Conservation (phyloP, 108 stramenopile species). For the Pseudonitzschia pungens region DNA sequence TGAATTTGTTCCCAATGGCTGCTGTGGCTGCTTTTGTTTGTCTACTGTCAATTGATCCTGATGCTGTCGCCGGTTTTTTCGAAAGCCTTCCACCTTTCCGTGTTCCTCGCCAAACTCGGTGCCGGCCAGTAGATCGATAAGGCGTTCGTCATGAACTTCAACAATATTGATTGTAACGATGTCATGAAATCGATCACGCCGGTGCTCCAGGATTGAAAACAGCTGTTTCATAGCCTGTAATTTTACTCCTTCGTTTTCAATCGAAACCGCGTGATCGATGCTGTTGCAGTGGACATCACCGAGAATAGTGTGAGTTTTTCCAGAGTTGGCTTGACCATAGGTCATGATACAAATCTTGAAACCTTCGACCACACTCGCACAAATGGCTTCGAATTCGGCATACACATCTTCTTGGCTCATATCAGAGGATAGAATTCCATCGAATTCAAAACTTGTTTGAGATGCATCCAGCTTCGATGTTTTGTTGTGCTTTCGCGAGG, state of each 20-base stretch:
- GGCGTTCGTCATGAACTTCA: conserved; percentile 78
- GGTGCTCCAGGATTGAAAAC: conserved; percentile 63
- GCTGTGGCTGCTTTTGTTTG: not conserved
- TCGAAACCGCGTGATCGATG: conserved; percentile 21
- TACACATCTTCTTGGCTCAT: conserved; percentile 83
- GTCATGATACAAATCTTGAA: conserved; percentile 94
- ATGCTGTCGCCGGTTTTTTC: conserved; percentile 11
- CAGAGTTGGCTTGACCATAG: conserved; percentile 90
- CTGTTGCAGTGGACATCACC: conserved; percentile 44
- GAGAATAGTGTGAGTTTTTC: conserved; percentile 95
- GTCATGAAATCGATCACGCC: conserved; percentile 72
- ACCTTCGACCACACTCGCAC: conserved; percentile 91
- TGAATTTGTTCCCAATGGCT: conserved; percentile 1
- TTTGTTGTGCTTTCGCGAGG: not conserved
- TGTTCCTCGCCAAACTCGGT: conserved; percentile 58
- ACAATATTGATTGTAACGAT: conserved; percentile 65
- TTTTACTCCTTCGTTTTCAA: conserved; percentile 66
- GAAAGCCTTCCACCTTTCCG: conserved; percentile 47
- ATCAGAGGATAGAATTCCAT: conserved; percentile 81
- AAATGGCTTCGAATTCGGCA: conserved; percentile 84
- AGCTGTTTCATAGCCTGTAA: conserved; percentile 60
- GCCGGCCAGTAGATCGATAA: conserved; percentile 70
- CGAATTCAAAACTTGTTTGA: conserved; percentile 84
- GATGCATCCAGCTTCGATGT: not conserved
- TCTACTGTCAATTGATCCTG: not conserved